Evolutionary conservation across 2,329 filamentous ascomycete genomes (phyloP), one percentile per base, ranked within the genome.

Genomic region (Pestalotiopsis sp.): DNA sequence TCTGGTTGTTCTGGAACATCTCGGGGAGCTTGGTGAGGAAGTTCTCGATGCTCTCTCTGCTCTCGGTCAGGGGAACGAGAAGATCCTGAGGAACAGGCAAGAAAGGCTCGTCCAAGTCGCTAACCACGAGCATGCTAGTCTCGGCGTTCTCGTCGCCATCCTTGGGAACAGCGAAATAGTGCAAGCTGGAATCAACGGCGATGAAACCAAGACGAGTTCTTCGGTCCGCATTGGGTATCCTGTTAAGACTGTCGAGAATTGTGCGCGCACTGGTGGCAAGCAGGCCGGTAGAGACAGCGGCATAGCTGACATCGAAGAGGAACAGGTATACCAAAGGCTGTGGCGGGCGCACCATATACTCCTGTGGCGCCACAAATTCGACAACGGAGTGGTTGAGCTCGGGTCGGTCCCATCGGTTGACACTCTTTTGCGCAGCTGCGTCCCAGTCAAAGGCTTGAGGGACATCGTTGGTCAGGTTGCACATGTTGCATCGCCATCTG

Each of bases 361-460:
- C 96, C 81, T 99, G 96, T 2, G 96, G 96, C 13, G 96, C 96
- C 73, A 99, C 93, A 78, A 98, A 99, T 78, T 99, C 96, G 70
- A 97, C 95, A 45, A 98, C 94, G n/a, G 94, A 89, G 78, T 98
- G 92, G 83, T 99, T 99, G 70, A 99, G 86, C 79, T 99, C 96
- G 52, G 94, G 89, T 75, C 96, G 88, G 80, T 97, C 91, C 92
- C 96, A 97, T 78, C 96, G 87, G 79, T 99, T 95, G 65, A 97
- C 91, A 66, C 90, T 92, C 84, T 97, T 95, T 81, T 98, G 95
- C 67, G 94, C 87, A 59, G 93, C 92, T 41, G 94, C 91, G 81
- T 99, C 96, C 96, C 96, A 99, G 80, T 99, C 96, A 74, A 99
- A 99, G 49, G 95, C 95, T 82, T 99, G 96, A n/a, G 96, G 96